Evolutionary conservation across 139 green algal genomes (phyloP).

Genomic region (Ettlia oleoabundans): DNA sequence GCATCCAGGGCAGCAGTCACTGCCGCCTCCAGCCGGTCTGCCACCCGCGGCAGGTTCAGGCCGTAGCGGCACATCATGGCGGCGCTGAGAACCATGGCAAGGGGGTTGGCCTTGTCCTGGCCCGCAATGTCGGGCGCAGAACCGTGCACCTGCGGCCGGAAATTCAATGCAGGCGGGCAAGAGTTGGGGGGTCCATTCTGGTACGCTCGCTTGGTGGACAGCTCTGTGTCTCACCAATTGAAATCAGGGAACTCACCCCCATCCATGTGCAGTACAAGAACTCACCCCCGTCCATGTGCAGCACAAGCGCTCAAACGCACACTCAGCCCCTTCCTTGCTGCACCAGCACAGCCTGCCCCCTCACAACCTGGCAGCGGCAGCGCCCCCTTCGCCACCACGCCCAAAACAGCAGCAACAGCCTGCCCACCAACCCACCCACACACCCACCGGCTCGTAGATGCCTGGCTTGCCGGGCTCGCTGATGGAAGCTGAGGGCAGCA

Average conservation of each 20-base stretch:
- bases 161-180: too few species aligned
- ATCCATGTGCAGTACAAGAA: too few species aligned
- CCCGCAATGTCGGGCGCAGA: constrained; percentile 98
- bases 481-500: constrained; percentile 98
- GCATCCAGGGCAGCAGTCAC: constrained; percentile 85
- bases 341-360: background rate
- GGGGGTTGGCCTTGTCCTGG: constrained; percentile 89
- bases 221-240: too few species aligned
- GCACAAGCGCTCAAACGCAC: too few species aligned
- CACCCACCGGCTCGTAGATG: constrained; percentile 97
- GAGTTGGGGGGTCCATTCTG: too few species aligned
- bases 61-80: constrained; percentile 99
- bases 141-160: constrained; percentile 84
- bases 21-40: constrained; percentile 82
- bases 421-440: too few species aligned
- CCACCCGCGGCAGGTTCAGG: constrained; percentile 85
- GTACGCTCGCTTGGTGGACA: too few species aligned
- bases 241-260: too few species aligned
- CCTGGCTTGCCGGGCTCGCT: constrained; percentile 79
- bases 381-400: background rate
- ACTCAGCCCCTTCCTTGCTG: too few species aligned
- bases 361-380: background rate
- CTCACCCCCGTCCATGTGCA: too few species aligned
- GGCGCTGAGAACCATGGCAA: constrained; percentile 95
- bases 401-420: background rate